phyloP scores from a whole-genome alignment of 306 rosid species.

The Trifolium pratense region DNA sequence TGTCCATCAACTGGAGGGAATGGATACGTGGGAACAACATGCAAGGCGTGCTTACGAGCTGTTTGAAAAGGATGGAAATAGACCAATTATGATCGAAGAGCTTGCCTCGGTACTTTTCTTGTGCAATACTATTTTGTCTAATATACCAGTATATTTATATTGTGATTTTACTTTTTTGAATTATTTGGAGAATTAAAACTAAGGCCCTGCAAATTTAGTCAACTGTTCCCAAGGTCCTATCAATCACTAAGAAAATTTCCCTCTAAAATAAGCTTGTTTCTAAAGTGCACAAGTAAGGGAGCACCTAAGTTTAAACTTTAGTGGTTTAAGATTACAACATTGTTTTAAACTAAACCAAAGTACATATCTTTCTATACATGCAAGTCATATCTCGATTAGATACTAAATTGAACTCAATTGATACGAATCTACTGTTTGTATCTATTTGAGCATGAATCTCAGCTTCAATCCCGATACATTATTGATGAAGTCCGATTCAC shows the following conservation, averaged over 20 bases:
- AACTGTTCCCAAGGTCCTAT: conserved; percentile 1
- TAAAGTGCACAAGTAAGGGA: not conserved
- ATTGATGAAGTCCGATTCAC: not conserved
- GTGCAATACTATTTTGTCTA: not conserved
- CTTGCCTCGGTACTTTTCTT: conserved; percentile 74
- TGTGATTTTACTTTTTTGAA: conserved; percentile 3
- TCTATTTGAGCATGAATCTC: not conserved
- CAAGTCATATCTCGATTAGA: not conserved
- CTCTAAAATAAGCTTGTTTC: not conserved
- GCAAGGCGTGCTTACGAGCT: conserved; percentile 83
- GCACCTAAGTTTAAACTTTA: not conserved
- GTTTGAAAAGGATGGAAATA: conserved; percentile 88
- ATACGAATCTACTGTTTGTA: not conserved
- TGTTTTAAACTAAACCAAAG: not conserved
- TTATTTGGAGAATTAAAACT: not conserved
- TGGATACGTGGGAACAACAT: conserved; percentile 83
- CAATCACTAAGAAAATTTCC: not conserved
- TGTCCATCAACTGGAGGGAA: conserved; percentile 85
- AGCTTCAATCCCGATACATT: not conserved
- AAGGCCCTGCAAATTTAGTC: not conserved
- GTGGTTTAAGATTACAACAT: not conserved
- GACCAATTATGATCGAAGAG: conserved; percentile 88
- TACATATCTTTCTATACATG: not conserved
- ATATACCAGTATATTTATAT: not conserved
- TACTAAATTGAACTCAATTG: not conserved